Conservation (phyloP, 2,329 filamentous ascomycete species). For the Chlorencoelia australis region DNA sequence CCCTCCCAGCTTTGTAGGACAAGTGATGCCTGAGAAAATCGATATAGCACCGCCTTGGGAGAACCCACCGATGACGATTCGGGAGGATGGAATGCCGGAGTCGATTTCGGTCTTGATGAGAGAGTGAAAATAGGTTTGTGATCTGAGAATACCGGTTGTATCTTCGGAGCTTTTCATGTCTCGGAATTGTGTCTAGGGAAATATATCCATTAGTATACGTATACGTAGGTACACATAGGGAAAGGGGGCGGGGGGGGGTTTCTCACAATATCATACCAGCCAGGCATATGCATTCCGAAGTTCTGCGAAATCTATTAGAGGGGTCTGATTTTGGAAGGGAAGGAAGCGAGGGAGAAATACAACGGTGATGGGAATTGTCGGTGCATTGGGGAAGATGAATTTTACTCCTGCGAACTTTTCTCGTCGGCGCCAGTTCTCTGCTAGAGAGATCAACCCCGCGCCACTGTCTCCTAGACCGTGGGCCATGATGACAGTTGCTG, state of each 20-base stretch:
- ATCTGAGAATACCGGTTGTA: conserved; percentile 62
- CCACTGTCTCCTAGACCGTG: conserved; percentile 86
- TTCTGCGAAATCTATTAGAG: conserved; percentile 40
- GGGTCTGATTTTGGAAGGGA: not conserved
- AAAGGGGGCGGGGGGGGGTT: conserved; percentile 14
- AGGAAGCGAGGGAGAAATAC: conserved; percentile 31
- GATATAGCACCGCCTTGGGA: conserved; percentile 83
- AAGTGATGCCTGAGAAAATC: conserved; percentile 68
- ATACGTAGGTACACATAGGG: conserved; percentile 18
- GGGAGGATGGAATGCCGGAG: conserved; percentile 67
- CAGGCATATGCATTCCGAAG: conserved; percentile 70
- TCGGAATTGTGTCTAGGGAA: conserved; percentile 32
- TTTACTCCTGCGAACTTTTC: conserved; percentile 80
- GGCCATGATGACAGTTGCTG: conserved; percentile 87
- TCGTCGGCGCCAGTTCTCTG: conserved; percentile 76
- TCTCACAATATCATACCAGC: conserved; percentile 73
- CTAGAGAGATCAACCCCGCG: conserved; percentile 68
- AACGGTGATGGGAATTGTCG: conserved; percentile 74
- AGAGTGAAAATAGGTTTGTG: conserved; percentile 64
- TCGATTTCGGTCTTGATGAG: conserved; percentile 75
- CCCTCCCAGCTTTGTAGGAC: conserved; percentile 66
- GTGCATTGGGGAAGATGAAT: conserved; percentile 90
- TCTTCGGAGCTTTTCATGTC: conserved; percentile 45
- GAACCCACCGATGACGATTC: conserved; percentile 81
- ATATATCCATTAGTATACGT: not conserved